Percentiles rank a stretch among this genome's conserved stretches.
Evolutionary conservation across 495 filamentous ascomycete species (phyloP).

Genomic region (Xylaria curta): DNA sequence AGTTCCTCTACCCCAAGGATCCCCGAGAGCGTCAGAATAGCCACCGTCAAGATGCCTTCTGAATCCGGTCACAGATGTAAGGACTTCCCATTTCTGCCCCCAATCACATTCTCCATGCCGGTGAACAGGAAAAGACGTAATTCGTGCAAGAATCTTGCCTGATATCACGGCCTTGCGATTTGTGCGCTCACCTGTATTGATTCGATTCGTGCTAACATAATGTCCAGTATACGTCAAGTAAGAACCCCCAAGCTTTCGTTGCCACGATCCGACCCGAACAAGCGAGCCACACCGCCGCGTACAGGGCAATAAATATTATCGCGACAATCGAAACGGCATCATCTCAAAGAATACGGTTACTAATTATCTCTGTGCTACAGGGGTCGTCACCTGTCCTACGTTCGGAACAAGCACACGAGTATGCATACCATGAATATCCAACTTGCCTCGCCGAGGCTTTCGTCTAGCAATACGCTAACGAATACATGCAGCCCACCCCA

Average conservation of each 20-base stretch:
- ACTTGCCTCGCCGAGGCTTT: constrained; percentile 1
- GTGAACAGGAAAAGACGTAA: background rate
- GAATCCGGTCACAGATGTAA: constrained; percentile 86
- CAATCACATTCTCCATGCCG: constrained; percentile 1
- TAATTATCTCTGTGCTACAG: constrained; percentile 51
- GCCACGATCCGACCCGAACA: constrained; percentile 8
- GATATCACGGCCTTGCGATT: background rate
- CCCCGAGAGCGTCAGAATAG: constrained; percentile 45
- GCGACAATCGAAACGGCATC: background rate
- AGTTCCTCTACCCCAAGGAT: constrained; percentile 37
- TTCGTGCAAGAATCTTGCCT: background rate
- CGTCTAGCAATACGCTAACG: constrained; percentile 49
- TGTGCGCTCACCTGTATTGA: background rate
- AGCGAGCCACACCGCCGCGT: constrained; percentile 9
- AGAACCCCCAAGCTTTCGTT: constrained; percentile 43
- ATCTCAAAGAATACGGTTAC: background rate
- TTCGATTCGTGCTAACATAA: constrained; percentile 40
- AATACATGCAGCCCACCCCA: constrained; percentile 82
- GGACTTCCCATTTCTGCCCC: constrained; percentile 33
- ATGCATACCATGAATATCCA: constrained; percentile 15
- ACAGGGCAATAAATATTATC: constrained; percentile 4
- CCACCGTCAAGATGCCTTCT: constrained; percentile 74
- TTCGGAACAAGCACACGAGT: constrained; percentile 52
- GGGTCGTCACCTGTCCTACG: constrained; percentile 93
- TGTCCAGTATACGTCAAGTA: constrained; percentile 89